Evolutionary conservation across 495 filamentous ascomycete genomes (phyloP).

Genomic region (Penicilliopsis zonata): DNA sequence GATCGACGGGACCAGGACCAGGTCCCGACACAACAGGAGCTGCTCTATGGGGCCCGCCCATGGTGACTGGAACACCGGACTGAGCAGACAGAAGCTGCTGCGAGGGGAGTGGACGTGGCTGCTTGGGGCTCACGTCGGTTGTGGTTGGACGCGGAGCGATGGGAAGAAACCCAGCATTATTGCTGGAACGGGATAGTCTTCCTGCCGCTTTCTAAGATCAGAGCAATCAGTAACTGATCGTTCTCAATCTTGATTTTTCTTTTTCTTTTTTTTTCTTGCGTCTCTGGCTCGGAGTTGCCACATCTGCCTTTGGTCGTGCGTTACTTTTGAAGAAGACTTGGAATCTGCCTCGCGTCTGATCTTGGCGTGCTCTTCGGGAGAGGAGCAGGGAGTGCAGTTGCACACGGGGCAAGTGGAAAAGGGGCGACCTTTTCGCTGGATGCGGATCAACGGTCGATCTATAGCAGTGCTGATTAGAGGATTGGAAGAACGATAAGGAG

Average conservation of each 20-base stretch:
- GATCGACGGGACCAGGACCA: neutral
- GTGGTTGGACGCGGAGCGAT: slow-evolving; percentile 24
- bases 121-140: slow-evolving; percentile 5
- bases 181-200: slow-evolving; percentile 15
- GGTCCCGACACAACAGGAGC: neutral
- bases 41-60: neutral
- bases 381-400: slow-evolving; percentile 79
- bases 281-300: neutral
- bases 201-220: slow-evolving; percentile 23
- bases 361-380: slow-evolving; percentile 79
- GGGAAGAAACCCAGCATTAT: slow-evolving; percentile 20
- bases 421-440: slow-evolving; percentile 94
- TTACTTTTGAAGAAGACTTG: slow-evolving; percentile 34
- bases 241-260: too few relatives aligned
- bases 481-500: slow-evolving; percentile 4
- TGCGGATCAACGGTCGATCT: slow-evolving; percentile 89
- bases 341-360: slow-evolving; percentile 88
- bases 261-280: slow-evolving; percentile 4
- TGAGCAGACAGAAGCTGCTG: neutral
- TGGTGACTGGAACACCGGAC: neutral
- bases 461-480: slow-evolving; percentile 2
- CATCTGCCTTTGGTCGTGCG: slow-evolving; percentile 9
- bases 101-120: neutral
- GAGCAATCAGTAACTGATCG: slow-evolving; percentile 26
- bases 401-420: slow-evolving; percentile 96